phyloP scores from a whole-genome alignment of 31 red algal species.

The Odonthalia washingtoniensis region DNA sequence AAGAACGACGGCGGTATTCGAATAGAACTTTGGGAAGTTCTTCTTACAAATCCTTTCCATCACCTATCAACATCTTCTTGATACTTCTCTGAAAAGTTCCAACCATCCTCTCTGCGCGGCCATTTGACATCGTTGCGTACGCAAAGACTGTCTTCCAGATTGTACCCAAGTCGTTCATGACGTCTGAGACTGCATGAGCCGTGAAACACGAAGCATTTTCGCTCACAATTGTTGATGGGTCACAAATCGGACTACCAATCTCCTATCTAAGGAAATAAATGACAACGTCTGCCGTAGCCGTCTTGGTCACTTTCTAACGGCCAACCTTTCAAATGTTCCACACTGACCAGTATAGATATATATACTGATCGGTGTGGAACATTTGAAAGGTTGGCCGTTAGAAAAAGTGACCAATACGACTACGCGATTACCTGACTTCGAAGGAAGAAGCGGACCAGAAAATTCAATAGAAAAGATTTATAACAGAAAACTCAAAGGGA shows the following conservation, averaged over 20 bases:
- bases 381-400: not conserved
- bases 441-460: too few species aligned
- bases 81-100: slow-evolving; percentile 5
- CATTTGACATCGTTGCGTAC: slow-evolving; percentile 28
- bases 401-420: slow-evolving; percentile 1
- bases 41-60: not conserved
- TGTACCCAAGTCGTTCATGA: not conserved
- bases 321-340: slow-evolving; percentile 30
- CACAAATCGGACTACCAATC: not conserved
- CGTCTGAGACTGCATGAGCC: not conserved
- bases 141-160: slow-evolving; percentile 22
- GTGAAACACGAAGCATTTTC: slow-evolving; percentile 30
- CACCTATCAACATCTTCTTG: not conserved
- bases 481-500: not conserved
- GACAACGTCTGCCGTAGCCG: not conserved
- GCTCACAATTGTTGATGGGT: not conserved
- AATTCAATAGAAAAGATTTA: not conserved
- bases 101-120: slow-evolving; percentile 23
- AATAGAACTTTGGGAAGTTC: too few species aligned
- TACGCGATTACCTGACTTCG: not conserved
- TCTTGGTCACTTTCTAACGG: not conserved
- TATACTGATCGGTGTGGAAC: too few species aligned
- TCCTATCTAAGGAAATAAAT: not conserved
- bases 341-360: slow-evolving; percentile 15
- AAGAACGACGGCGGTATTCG: too few species aligned